Evolutionary conservation across 306 rosid species (phyloP).

Genomic region (Fragaria iinumae): DNA sequence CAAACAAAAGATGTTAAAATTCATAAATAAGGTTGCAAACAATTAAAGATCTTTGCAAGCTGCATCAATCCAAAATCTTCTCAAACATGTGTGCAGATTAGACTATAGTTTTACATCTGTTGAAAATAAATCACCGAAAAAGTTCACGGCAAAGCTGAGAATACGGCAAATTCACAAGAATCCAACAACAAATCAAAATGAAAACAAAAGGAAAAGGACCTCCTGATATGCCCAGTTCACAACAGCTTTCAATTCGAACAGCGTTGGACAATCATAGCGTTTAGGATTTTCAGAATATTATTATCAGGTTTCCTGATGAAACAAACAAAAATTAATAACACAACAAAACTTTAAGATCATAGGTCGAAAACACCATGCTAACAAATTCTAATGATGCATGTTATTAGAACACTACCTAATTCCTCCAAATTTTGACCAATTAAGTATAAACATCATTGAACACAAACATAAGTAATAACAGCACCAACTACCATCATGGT

Average conservation of each 20-base stretch:
- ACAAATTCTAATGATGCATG: no score
- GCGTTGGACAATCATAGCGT: background rate
- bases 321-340: no score
- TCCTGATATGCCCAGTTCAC: background rate
- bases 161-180: background rate
- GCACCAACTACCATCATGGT: no score
- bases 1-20: background rate
- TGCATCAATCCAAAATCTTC: background rate
- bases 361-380: no score
- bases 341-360: no score
- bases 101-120: background rate
- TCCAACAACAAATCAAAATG: background rate
- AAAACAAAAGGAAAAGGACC: no score
- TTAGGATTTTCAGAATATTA: background rate
- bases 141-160: background rate
- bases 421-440: no score
- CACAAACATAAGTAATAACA: no score
- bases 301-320: no score
- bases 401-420: no score
- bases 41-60: background rate
- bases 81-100: background rate
- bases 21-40: background rate
- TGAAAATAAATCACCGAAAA: background rate
- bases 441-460: no score
- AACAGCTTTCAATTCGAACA: background rate